Evolutionary conservation across 169 alveolate species (phyloP).

Genomic region (Eimeria necatrix): DNA sequence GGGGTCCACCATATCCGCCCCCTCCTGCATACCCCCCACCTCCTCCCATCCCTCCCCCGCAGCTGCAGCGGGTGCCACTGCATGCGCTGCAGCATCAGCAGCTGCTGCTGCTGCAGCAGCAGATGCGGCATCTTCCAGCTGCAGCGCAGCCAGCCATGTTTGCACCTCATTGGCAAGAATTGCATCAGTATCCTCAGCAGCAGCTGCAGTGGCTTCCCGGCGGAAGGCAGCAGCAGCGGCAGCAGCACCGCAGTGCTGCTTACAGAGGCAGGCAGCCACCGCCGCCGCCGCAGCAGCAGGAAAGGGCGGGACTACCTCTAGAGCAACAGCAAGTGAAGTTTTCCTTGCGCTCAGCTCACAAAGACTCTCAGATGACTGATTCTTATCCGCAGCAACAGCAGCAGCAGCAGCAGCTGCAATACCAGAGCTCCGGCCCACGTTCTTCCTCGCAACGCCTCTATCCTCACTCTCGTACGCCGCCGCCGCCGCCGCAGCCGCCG

Average conservation of each 20-base stretch:
- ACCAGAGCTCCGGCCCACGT: neutral
- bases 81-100: neutral
- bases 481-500: conserved; percentile 11
- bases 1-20: conserved; percentile 16
- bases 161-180: neutral
- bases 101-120: neutral
- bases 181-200: neutral
- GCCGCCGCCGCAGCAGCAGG: conserved; percentile 46
- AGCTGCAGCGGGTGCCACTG: neutral
- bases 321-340: neutral
- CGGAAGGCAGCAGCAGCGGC: conserved; percentile 12
- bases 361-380: too few species aligned
- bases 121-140: neutral
- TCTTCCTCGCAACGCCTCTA: neutral
- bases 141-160: neutral
- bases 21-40: conserved; percentile 17
- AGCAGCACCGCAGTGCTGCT: neutral
- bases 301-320: neutral
- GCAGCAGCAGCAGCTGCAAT: conserved; percentile 54
- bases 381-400: neutral
- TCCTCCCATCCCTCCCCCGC: conserved; percentile 4
- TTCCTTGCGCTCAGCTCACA: too few species aligned
- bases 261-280: neutral
- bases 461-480: neutral
- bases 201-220: neutral